Evolutionary conservation across 345 rosid genomes (phyloP).

Genomic region (Ailanthus altissimus): DNA sequence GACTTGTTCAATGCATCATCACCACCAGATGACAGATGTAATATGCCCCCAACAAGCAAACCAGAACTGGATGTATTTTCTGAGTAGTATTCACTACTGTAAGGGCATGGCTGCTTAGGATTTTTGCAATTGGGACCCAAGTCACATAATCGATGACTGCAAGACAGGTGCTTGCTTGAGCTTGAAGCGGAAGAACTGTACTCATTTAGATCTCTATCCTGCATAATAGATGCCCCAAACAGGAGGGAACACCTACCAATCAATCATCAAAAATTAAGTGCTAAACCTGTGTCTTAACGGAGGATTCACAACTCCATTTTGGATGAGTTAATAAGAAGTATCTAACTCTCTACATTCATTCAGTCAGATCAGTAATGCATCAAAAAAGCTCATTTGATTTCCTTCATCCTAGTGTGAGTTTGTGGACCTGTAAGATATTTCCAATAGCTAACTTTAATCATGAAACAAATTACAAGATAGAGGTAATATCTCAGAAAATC

Average conservation of each 20-base stretch:
- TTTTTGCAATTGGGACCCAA: constrained; percentile 52
- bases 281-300: constrained; percentile 52
- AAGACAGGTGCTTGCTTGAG: constrained; percentile 67
- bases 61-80: constrained; percentile 81
- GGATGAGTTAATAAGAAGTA: background rate
- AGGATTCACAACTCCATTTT: constrained; percentile 20
- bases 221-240: constrained; percentile 95
- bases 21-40: constrained; percentile 60
- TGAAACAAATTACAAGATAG: background rate
- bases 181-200: constrained; percentile 71
- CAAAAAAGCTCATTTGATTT: background rate
- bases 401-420: background rate
- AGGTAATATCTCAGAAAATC: background rate
- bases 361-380: background rate
- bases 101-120: constrained; percentile 69
- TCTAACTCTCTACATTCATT: background rate
- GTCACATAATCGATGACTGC: constrained; percentile 73
- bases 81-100: constrained; percentile 46
- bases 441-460: too few relatives aligned
- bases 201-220: constrained; percentile 82
- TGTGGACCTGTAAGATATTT: background rate
- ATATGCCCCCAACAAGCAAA: constrained; percentile 63
- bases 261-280: constrained; percentile 87
- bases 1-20: constrained; percentile 39
- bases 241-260: constrained; percentile 98